These are phyloP conservation scores for Suillus plorans DNA, from an alignment of 768 basidiomycete genomes.

Conservation along the genomic window DNA sequence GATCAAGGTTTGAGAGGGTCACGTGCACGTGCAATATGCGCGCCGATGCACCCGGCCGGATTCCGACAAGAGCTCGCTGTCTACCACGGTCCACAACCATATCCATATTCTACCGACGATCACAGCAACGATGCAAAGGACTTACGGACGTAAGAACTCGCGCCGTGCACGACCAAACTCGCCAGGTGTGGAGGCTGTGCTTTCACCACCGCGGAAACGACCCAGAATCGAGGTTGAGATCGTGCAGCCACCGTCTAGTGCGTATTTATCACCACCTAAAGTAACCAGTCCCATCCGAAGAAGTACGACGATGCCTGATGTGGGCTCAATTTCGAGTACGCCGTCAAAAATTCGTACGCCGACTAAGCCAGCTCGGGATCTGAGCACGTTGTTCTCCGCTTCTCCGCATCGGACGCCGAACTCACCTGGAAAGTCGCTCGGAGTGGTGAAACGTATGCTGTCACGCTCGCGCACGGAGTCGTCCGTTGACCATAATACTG, in stretches of 20 bases:
- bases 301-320: conserved; percentile 5
- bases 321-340: not conserved
- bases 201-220: conserved; percentile 29
- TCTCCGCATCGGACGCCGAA: conserved; percentile 24
- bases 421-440: conserved; percentile 36
- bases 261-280: conserved; percentile 4
- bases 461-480: conserved; percentile 66
- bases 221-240: conserved; percentile 32
- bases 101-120: not conserved
- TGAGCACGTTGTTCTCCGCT: conserved; percentile 47
- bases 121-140: conserved; percentile 30
- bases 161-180: conserved; percentile 12
- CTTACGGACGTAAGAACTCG: conserved; percentile 34
- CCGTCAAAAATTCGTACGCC: conserved; percentile 13
- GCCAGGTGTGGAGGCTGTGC: not conserved
- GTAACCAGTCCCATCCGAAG: conserved; percentile 1
- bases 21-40: not conserved
- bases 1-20: conserved; percentile 3
- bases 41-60: not conserved
- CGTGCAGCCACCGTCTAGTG: conserved; percentile 10
- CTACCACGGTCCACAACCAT: not conserved
- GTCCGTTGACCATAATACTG: conserved; percentile 34
- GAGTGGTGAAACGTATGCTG: conserved; percentile 70
- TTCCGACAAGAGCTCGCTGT: conserved; percentile 1
- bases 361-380: conserved; percentile 37